Conservation (phyloP, 1,139 yeast species). For the Debaryomyces psychrophilus region DNA sequence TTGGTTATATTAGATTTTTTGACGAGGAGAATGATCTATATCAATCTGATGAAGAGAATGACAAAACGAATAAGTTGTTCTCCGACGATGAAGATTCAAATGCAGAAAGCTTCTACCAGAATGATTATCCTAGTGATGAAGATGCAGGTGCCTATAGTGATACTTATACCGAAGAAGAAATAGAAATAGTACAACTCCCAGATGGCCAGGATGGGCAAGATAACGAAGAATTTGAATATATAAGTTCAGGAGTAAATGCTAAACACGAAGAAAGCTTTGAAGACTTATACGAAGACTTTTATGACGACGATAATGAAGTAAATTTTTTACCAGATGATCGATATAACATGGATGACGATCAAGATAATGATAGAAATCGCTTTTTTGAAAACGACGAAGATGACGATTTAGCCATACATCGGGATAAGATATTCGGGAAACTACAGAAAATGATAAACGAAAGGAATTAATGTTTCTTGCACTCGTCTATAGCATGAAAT, state of each 20-base stretch:
- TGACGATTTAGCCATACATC: constrained; percentile 62
- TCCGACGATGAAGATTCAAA: constrained; percentile 50
- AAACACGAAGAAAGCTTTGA: constrained; percentile 20
- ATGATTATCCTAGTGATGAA: constrained; percentile 95
- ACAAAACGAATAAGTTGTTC: constrained; percentile 33
- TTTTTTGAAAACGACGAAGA: constrained; percentile 59
- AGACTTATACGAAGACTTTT: constrained; percentile 22
- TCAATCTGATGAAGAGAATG: constrained; percentile 52
- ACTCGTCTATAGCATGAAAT: neutral
- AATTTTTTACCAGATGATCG: constrained; percentile 15
- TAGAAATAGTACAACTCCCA: constrained; percentile 6
- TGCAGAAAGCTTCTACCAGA: constrained; percentile 88
- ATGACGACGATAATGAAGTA: constrained; percentile 17
- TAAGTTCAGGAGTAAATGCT: constrained; percentile 17
- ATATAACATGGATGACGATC: constrained; percentile 11
- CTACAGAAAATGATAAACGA: constrained; percentile 52
- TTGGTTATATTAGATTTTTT: constrained; percentile 70
- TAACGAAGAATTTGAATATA: constrained; percentile 25
- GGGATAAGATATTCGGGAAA: constrained; percentile 63
- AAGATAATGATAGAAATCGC: constrained; percentile 37
- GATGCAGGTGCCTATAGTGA: constrained; percentile 52
- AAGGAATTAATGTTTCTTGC: constrained; percentile 6
- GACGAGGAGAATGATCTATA: constrained; percentile 62
- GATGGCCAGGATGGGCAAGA: constrained; percentile 37
- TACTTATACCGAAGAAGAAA: constrained; percentile 14